These are phyloP conservation scores for Helotiales sp. DNA, from an alignment of 2,329 filamentous ascomycete species.

Conservation along the genomic window DNA sequence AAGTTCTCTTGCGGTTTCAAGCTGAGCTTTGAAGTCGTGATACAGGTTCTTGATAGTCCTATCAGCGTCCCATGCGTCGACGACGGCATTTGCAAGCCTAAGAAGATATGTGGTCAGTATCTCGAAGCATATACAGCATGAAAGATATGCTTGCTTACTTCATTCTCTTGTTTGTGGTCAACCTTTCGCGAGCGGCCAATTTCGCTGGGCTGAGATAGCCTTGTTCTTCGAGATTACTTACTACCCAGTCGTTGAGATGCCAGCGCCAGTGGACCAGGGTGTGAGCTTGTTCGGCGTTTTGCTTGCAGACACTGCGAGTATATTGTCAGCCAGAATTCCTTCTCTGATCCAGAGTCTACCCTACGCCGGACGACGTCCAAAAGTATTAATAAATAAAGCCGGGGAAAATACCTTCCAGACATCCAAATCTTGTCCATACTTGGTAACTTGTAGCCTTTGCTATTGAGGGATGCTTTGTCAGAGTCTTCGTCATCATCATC, in stretches of 20 bases:
- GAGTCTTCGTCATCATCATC: conserved; percentile 43
- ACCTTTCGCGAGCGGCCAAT: conserved; percentile 63
- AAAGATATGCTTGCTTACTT: conserved; percentile 47
- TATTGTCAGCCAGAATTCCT: conserved; percentile 25
- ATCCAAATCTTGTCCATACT: conserved; percentile 54
- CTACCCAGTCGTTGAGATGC: conserved; percentile 74
- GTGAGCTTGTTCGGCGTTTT: conserved; percentile 72
- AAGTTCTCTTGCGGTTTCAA: conserved; percentile 50
- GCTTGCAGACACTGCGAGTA: conserved; percentile 54
- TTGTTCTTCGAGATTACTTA: conserved; percentile 62
- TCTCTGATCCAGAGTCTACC: too few relatives aligned
- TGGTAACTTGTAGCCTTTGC: conserved; percentile 53
- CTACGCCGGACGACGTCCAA: too few relatives aligned
- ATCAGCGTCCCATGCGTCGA: conserved; percentile 65
- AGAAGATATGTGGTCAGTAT: background rate
- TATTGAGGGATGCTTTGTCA: conserved; percentile 45
- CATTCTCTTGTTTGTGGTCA: conserved; percentile 62
- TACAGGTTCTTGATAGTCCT: conserved; percentile 67
- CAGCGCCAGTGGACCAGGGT: conserved; percentile 77
- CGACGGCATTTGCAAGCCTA: conserved; percentile 59
- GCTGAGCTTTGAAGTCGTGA: conserved; percentile 67
- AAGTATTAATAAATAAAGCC: too few relatives aligned
- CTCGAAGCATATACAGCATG: background rate
- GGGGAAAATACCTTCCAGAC: conserved; percentile 53
- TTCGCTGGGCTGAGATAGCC: conserved; percentile 62